Percentiles rank a stretch among this genome's conserved stretches.
These are phyloP conservation scores for Monascus ruber DNA, from an alignment of 2,329 filamentous ascomycete genomes.

Conservation along the genomic window DNA sequence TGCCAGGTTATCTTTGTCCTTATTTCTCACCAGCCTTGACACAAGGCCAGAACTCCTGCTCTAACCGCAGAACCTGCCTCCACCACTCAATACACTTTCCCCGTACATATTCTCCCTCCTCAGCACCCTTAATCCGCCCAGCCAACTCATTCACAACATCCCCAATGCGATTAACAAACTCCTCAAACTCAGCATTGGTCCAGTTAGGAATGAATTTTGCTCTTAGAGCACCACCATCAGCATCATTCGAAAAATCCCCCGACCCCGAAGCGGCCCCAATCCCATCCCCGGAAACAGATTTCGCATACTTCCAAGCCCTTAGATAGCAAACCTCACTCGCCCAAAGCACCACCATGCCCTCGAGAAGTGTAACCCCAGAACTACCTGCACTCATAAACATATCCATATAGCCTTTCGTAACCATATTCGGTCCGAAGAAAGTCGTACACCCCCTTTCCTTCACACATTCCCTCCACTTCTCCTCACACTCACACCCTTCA, in stretches of 20 bases:
- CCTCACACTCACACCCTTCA: background rate
- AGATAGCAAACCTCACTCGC: constrained; percentile 59
- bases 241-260: constrained; percentile 27
- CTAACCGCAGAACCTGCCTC: constrained; percentile 41
- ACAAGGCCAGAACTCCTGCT: constrained; percentile 49
- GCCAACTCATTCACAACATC: constrained; percentile 46
- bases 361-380: constrained; percentile 44
- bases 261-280: constrained; percentile 8
- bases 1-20: too few relatives aligned
- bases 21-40: constrained; percentile 4
- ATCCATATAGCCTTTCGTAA: constrained; percentile 46
- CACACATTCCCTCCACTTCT: constrained; percentile 5
- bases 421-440: constrained; percentile 28
- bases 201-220: constrained; percentile 58
- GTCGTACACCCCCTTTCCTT: constrained; percentile 3
- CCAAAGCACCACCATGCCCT: constrained; percentile 64
- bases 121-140: constrained; percentile 24
- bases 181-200: constrained; percentile 50
- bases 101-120: constrained; percentile 27
- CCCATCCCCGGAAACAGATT: constrained; percentile 19
- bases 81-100: constrained; percentile 39
- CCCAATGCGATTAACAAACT: constrained; percentile 47
- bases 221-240: constrained; percentile 54
- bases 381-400: constrained; percentile 48
- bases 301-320: constrained; percentile 44